Evolutionary conservation across 352 stramenopile genomes (phyloP).

Genomic region (Pythium dissotocum): DNA sequence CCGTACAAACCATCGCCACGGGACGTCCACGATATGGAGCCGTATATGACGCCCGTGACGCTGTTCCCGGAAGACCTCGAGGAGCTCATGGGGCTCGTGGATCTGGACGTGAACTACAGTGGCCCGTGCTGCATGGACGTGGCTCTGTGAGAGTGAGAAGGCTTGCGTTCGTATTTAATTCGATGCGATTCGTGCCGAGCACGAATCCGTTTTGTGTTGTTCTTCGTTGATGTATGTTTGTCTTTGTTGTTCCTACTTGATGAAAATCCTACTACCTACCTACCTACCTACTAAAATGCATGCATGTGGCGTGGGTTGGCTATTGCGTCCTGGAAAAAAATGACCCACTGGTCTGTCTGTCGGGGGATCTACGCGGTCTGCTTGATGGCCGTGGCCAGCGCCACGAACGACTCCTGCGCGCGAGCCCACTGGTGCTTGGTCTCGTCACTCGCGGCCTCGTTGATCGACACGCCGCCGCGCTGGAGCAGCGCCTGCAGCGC

Average conservation of each 20-base stretch:
- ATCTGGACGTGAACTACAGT: conserved; percentile 1
- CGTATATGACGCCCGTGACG: conserved; percentile 19
- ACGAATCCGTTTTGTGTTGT: background rate
- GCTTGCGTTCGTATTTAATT: background rate
- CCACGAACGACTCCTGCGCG: conserved; percentile 68
- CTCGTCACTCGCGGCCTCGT: conserved; percentile 44
- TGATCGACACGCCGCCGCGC: conserved; percentile 53
- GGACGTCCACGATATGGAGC: conserved; percentile 24
- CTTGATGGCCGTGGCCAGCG: conserved; percentile 80
- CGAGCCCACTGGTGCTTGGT: conserved; percentile 66
- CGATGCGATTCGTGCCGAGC: background rate
- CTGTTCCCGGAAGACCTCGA: conserved; percentile 29
- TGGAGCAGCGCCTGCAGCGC: conserved; percentile 76
- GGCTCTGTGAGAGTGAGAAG: background rate
- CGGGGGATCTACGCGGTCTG: conserved; percentile 36
- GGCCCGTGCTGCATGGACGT: background rate
- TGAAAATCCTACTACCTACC: background rate
- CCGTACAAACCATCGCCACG: conserved; percentile 16
- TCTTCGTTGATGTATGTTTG: background rate
- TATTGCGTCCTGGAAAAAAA: conserved; percentile 9
- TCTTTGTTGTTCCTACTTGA: background rate
- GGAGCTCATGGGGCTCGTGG: conserved; percentile 18
- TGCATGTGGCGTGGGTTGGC: background rate
- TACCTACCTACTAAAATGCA: background rate
- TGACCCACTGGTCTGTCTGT: background rate